Conservation (phyloP, 2,329 filamentous ascomycete species). For the Cercospora sp. region DNA sequence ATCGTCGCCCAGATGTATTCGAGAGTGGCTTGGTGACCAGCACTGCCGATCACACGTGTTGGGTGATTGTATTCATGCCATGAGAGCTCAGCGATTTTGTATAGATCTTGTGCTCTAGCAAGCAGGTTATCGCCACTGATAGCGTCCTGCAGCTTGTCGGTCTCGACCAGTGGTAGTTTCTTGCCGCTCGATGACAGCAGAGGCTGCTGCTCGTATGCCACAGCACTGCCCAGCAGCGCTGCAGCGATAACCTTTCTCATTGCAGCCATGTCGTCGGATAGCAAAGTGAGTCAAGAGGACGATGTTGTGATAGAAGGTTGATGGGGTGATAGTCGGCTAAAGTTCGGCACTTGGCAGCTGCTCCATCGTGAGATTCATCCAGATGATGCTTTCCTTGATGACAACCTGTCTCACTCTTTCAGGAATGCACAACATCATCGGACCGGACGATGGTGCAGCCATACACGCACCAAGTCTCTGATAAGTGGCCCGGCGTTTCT, state of each 20-base stretch:
- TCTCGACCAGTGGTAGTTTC: constrained; percentile 28
- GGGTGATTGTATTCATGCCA: constrained; percentile 65
- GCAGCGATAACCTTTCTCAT: neutral
- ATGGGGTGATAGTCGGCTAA: constrained; percentile 3
- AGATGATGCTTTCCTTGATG: neutral
- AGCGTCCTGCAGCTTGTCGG: constrained; percentile 54
- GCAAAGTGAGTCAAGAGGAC: neutral
- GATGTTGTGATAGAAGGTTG: constrained; percentile 4
- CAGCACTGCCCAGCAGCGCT: constrained; percentile 2
- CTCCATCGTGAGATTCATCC: neutral
- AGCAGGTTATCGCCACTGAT: constrained; percentile 60
- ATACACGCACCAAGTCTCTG: neutral
- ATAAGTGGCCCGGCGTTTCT: neutral
- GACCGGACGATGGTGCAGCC: neutral
- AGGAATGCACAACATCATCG: neutral
- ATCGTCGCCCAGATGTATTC: constrained; percentile 36
- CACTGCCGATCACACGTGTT: constrained; percentile 68
- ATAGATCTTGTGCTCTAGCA: constrained; percentile 61
- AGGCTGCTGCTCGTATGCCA: constrained; percentile 19
- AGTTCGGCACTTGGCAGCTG: neutral
- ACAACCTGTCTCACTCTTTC: neutral
- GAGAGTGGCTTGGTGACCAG: constrained; percentile 29
- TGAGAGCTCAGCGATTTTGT: constrained; percentile 60
- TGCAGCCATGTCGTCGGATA: neutral
- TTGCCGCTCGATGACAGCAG: constrained; percentile 11